These are phyloP conservation scores for Tillandsia fasciculata DNA, from an alignment of 176 grass and related monocot species.

Conservation along the genomic window DNA sequence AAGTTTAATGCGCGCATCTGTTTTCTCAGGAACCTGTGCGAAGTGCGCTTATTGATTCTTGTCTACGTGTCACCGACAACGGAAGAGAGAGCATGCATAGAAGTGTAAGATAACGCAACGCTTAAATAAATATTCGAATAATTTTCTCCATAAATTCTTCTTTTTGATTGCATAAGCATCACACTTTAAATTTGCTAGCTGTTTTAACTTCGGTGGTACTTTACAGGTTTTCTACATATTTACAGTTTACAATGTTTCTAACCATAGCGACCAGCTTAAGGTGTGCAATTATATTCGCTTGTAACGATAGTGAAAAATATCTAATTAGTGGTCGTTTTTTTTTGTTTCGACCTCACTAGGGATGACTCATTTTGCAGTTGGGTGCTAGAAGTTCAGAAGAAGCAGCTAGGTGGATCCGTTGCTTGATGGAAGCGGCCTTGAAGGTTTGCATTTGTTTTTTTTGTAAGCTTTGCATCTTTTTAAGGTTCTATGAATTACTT, in stretches of 20 bases:
- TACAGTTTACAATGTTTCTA: slow-evolving; percentile 79
- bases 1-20: slow-evolving; percentile 13
- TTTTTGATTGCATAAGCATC: neutral
- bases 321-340: slow-evolving; percentile 17
- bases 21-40: slow-evolving; percentile 64
- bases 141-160: slow-evolving; percentile 1
- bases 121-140: neutral
- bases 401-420: slow-evolving; percentile 83
- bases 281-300: slow-evolving; percentile 25
- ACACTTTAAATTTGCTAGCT: slow-evolving; percentile 4
- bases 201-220: neutral
- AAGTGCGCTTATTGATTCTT: slow-evolving; percentile 75
- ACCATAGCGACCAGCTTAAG: slow-evolving; percentile 80
- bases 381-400: slow-evolving; percentile 95
- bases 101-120: slow-evolving; percentile 42
- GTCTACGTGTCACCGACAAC: slow-evolving; percentile 78
- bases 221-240: slow-evolving; percentile 87
- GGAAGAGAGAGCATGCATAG: slow-evolving; percentile 82
- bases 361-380: slow-evolving; percentile 41
- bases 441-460: slow-evolving; percentile 36
- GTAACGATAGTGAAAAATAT: neutral
- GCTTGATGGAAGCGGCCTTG: slow-evolving; percentile 68
- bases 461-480: neutral
- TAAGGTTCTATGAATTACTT: neutral
- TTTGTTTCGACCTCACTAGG: neutral